Evolutionary conservation across 352 stramenopile genomes (phyloP), one percentile per base, ranked within the genome.

Genomic region (Phytophthora pinifolia): DNA sequence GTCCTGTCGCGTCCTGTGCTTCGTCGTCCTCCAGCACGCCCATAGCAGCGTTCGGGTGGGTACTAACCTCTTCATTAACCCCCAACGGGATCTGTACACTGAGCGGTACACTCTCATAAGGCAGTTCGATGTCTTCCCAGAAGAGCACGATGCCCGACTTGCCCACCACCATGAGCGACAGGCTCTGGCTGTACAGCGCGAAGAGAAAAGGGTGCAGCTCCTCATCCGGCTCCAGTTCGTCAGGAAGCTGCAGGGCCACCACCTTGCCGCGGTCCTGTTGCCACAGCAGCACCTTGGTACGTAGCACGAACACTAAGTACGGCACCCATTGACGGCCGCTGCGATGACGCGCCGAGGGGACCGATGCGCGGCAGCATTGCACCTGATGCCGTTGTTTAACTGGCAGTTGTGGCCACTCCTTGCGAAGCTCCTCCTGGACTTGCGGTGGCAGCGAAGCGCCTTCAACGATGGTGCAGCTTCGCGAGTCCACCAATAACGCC

Each of bases 71-170:
- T 57, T 92, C 82, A 39, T 74, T 42, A 8, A 49, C 42, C 33
- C 74, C 74, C 41, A 92, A 35, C 5, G 79, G 82, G 54, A 92
- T 92, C 62, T 92, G 82, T 1, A 92, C 76, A 48, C 77, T 89
- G 13, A 92, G 62, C 14, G 82, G 82, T 3, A 88, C 70, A 54
- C 74, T 90, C 54, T 90, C 78, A 45, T 90, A 90, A 3, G 82
- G 78, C 25, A 89, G 57, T 15, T 88, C 78, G 54, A 92, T 81
- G 54, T 92, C 82, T 48, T 90, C 82, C 79, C 79, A 92, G 54
- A 92, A 90, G 18, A 90, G 67, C 57, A 92, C 79, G 51, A 82
- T 58, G 13, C 82, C 82, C 47, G 72, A 86, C 33, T 63, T 70
- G 25, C 68, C 67, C 37, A 92, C 69, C 18, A 86, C 64, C 62